phyloP scores from a whole-genome alignment of 148 eudicot species.

The Cornus kousa region DNA sequence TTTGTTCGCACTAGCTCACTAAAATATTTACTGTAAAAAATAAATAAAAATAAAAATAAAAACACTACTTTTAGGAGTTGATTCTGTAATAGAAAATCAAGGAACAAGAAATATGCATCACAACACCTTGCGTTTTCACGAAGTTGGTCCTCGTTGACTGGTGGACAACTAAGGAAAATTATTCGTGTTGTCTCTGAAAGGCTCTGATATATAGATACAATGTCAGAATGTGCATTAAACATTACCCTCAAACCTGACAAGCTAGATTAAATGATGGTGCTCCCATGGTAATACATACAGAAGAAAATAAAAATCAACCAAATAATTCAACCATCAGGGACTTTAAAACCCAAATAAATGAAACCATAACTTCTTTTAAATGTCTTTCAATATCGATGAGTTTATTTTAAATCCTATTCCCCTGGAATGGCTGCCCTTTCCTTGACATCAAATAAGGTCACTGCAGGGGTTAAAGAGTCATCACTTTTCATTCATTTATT shows the following conservation, averaged over 20 bases:
- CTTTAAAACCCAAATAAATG: neutral
- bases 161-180: conserved; percentile 83
- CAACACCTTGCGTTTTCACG: conserved; percentile 55
- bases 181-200: conserved; percentile 78
- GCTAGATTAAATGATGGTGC: neutral
- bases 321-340: neutral
- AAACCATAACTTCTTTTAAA: too few relatives aligned
- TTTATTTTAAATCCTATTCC: neutral
- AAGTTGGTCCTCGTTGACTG: conserved; percentile 70
- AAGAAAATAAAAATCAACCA: neutral
- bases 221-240: conserved; percentile 14
- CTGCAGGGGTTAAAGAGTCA: neutral
- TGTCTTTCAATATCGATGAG: neutral
- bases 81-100: conserved; percentile 2
- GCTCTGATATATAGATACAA: conserved; percentile 39
- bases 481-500: neutral
- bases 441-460: neutral
- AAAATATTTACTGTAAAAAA: conserved; percentile 36
- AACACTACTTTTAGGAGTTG: conserved; percentile 9
- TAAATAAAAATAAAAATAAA: too few relatives aligned
- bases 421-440: neutral
- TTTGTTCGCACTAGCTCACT: conserved; percentile 80
- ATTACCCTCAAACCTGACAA: neutral
- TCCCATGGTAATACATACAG: neutral
- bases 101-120: conserved; percentile 2